Base-by-base conservation (phyloP, 805 yeast species). In the Nakazawaea peltata region DNA sequence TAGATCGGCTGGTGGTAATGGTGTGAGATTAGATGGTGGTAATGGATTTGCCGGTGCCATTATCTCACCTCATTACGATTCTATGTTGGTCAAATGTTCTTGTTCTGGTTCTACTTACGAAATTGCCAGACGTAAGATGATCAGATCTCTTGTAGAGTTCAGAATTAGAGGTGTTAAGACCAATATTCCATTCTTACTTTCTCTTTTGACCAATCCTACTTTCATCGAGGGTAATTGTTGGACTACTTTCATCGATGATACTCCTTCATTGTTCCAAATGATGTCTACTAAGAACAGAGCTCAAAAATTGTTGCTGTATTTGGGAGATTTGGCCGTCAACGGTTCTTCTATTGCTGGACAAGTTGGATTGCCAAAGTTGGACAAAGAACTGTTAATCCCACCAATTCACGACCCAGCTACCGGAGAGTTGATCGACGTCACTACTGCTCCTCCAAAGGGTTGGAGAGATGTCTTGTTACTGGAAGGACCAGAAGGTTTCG, bases 81-180 rank as follows among this genome's bases (percentile, higher is more conserved):
- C 97, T 25, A 83, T 90, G 96, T 74, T 90, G 72, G 98, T 90
- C 46, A 90, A 90, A 64, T 90, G 98, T 61, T 77, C 95, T 24
- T 86, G 97, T 55, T 78, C 94, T n/a, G 98, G 97, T 42, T 81
- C 95, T 17, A 90, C 95, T 36, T 92, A 77, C 56, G 99, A 92
- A 67, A 90, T 92, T 51, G 85, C 95, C 34, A 78, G 99, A 60
- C 75, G 98, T 63, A 92, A 92, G 72, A 94, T 92, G 97, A 72
- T 92, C 54, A 77, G 99, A 58, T 82, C 99, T 12, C 72, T 92
- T 56, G 85, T 92, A 48, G 99, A 92, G 66, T 92, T 92, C 67
- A 81, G 98, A 72, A 86, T 92, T 53, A 81, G 98, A 69, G 99
- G 99, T 59, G 98, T 92, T 51, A 92, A 92, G 71, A 92, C 98